Conservation (phyloP, 768 basidiomycete species). For the Lyophyllum semitale region DNA sequence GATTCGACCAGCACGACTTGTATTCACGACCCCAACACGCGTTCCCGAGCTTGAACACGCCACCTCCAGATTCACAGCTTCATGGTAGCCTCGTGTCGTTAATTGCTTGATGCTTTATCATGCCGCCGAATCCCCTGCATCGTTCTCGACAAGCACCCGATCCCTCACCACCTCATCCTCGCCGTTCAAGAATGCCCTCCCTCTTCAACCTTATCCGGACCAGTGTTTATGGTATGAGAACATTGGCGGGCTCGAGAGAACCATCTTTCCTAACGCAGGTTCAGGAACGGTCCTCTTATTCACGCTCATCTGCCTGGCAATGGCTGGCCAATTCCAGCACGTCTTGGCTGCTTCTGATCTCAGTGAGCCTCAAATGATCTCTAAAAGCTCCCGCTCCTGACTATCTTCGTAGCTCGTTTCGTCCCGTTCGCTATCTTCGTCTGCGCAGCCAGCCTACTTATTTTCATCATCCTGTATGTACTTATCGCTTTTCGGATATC, state of each 20-base stretch:
- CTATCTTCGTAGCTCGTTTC: conserved; percentile 66
- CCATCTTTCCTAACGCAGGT: conserved; percentile 6
- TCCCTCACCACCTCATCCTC: conserved; percentile 20
- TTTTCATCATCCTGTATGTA: conserved; percentile 68
- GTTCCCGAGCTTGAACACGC: conserved; percentile 9
- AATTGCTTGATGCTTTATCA: conserved; percentile 43
- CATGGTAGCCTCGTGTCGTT: conserved; percentile 51
- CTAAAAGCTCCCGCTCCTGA: conserved; percentile 1
- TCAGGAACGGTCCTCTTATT: conserved; percentile 69
- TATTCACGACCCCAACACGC: conserved; percentile 15
- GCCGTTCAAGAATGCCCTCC: conserved; percentile 60
- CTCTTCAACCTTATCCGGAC: conserved; percentile 71
- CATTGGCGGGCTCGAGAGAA: conserved; percentile 1
- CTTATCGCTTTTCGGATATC: background rate
- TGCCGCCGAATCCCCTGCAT: conserved; percentile 32
- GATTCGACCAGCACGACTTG: background rate
- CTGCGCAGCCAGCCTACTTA: conserved; percentile 66
- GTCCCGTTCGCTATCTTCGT: conserved; percentile 87
- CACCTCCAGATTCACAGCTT: conserved; percentile 22
- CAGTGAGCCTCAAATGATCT: conserved; percentile 48
- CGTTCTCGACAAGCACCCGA: conserved; percentile 24
- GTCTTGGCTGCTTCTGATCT: conserved; percentile 76
- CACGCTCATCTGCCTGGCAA: conserved; percentile 77
- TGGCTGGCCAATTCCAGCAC: conserved; percentile 77
- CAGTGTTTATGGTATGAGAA: conserved; percentile 62